These are phyloP conservation scores for Lanmaoa rubissima DNA, from an alignment of 768 basidiomycete genomes.

Conservation along the genomic window DNA sequence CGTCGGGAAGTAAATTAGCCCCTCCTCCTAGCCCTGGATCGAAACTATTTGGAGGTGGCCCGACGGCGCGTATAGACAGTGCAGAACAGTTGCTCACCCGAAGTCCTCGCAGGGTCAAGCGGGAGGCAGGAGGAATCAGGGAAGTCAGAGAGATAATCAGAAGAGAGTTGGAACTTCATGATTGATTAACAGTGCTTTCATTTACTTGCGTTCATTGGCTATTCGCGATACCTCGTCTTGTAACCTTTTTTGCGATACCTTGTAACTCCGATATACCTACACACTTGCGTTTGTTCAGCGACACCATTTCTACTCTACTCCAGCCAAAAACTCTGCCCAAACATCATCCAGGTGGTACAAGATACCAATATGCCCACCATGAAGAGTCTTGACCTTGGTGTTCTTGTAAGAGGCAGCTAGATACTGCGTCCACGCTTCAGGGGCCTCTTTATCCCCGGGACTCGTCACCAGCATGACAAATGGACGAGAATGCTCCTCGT, in stretches of 20 bases:
- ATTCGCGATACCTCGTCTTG: conserved; percentile 19
- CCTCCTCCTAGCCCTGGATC: conserved; percentile 43
- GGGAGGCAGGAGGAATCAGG: conserved; percentile 69
- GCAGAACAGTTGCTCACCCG: conserved; percentile 59
- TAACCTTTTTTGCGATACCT: conserved; percentile 19
- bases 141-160: conserved; percentile 82
- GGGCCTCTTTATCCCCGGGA: conserved; percentile 41
- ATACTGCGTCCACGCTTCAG: conserved; percentile 46
- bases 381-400: conserved; percentile 38
- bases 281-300: background rate
- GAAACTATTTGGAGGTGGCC: conserved; percentile 17
- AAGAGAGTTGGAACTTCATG: conserved; percentile 70
- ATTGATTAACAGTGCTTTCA: conserved; percentile 37
- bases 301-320: conserved; percentile 12
- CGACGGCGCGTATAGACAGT: conserved; percentile 54
- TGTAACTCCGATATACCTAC: background rate
- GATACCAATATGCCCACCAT: conserved; percentile 49
- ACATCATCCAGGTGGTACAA: conserved; percentile 47
- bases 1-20: conserved; percentile 16
- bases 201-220: conserved; percentile 19
- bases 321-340: conserved; percentile 37
- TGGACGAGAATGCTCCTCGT: conserved; percentile 44
- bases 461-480: conserved; percentile 46
- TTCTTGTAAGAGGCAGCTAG: conserved; percentile 48
- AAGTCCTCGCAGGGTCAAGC: conserved; percentile 71